Evolutionary conservation across 495 filamentous ascomycete species (phyloP), one percentile per base, ranked within the genome.

Genomic region (Hypoxylon cercidicola): DNA sequence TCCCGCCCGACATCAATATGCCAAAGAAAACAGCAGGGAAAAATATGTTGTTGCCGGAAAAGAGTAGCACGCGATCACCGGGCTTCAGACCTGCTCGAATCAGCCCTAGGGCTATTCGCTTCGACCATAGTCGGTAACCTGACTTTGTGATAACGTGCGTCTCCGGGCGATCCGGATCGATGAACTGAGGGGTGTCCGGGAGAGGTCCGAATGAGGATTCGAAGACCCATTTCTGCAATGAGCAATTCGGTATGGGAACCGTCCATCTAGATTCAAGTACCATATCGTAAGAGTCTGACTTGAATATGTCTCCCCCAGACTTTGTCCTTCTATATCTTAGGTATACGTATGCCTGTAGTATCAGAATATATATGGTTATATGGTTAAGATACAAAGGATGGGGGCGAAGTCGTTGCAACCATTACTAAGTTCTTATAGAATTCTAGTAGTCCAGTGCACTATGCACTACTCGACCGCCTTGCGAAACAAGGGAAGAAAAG

Each of bases 31-130:
- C 74, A 9, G 87, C 80, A 0, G 92, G 88, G 71, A 89, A 92
- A 79, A 88, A 91, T 45, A 95, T 72, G 64, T 85, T 84, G 70
- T 93, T 93, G 20, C 83, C 83, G 2, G 88, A 88, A 74, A 87
- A 91, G 15, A 91, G 79, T 15, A 95, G 79, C 3, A 95, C 86
- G 6, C 90, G 84, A 66, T 93, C 92, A 23, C 89, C 90, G 0
- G 75, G 71, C 54, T 88, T 73, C 12, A 94, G 75, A 10, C 92
- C 92, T 3, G 82, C 82, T 46, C 83, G 80, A 28, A 78, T 80
- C 32, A 96, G 78, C 1, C 92, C 92, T 1, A 86, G 74, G 9
- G 92, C 92, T 18, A 96, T 74, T 9, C 90, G 85, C 71, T 92
- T 86, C 47, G 85, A 80, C 81, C 89, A 89, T 57, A 88, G 77